These are phyloP conservation scores for Nakazawaea ambrosiae DNA, from an alignment of 805 yeast genomes.

Conservation along the genomic window DNA sequence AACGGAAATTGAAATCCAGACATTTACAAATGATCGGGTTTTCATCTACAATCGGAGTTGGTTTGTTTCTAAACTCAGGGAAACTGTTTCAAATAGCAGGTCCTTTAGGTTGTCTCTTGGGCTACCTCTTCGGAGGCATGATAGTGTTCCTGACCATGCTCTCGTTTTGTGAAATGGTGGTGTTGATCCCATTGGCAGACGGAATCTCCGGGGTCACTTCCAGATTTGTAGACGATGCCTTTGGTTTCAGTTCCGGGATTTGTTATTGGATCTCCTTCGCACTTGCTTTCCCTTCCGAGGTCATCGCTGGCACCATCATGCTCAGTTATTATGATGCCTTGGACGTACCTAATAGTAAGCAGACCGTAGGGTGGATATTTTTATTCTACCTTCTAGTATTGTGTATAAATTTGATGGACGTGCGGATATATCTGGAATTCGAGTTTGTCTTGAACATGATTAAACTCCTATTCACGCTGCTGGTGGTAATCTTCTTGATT, in stretches of 20 bases:
- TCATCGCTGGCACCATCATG: constrained; percentile 75
- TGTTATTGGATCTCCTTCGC: constrained; percentile 69
- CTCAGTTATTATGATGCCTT: constrained; percentile 57
- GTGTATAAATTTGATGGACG: constrained; percentile 55
- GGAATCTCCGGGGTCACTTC: constrained; percentile 73
- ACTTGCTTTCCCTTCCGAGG: constrained; percentile 70
- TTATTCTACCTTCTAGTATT: constrained; percentile 43
- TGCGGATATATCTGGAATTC: constrained; percentile 66
- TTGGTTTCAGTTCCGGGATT: constrained; percentile 70
- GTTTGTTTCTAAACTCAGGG: constrained; percentile 62
- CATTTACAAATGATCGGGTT: constrained; percentile 75
- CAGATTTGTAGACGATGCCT: constrained; percentile 70
- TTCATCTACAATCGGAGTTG: constrained; percentile 78
- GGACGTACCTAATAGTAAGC: constrained; percentile 36
- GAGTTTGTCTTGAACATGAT: constrained; percentile 56
- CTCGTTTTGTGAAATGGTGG: constrained; percentile 77
- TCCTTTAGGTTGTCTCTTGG: constrained; percentile 67
- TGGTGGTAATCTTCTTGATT: constrained; percentile 56
- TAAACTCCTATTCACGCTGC: constrained; percentile 46
- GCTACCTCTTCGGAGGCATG: constrained; percentile 57
- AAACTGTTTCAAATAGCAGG: constrained; percentile 71
- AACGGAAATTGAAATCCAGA: constrained; percentile 50
- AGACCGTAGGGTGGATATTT: constrained; percentile 63
- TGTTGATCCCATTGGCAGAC: constrained; percentile 70
- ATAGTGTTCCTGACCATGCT: constrained; percentile 63